phyloP scores from a whole-genome alignment of 176 grass and related monocot species.

The Melocanna baccifera region DNA sequence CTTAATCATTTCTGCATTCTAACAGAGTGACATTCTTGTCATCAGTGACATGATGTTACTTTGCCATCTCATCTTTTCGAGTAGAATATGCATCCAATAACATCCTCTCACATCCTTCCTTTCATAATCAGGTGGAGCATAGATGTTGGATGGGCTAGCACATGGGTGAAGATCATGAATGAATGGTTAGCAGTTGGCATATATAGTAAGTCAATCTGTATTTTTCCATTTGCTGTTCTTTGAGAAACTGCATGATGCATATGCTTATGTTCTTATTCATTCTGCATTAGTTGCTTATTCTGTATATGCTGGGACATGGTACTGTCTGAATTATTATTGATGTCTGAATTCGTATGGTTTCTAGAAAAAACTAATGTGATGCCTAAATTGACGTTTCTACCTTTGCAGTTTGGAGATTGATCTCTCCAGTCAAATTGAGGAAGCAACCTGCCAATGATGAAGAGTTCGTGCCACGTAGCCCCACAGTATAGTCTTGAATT shows the following conservation, averaged over 20 bases:
- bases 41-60: not conserved
- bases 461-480: slow-evolving; percentile 17
- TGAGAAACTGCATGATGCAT: not conserved
- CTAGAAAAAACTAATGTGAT: not conserved
- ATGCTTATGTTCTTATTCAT: not conserved
- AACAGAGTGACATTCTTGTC: not conserved
- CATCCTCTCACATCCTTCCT: not conserved
- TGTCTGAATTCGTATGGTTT: not conserved
- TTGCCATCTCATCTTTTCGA: not conserved
- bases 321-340: not conserved
- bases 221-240: not conserved
- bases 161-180: slow-evolving; percentile 86
- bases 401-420: slow-evolving; percentile 73
- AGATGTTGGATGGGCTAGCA: slow-evolving; percentile 88
- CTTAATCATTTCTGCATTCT: not conserved
- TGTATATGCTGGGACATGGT: not conserved
- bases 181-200: slow-evolving; percentile 80
- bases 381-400: not conserved
- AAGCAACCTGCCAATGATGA: slow-evolving; percentile 27
- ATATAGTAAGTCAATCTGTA: no score
- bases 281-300: not conserved
- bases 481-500: slow-evolving; percentile 54
- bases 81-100: not conserved
- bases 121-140: slow-evolving; percentile 80
- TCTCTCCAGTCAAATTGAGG: slow-evolving; percentile 51